These are phyloP conservation scores for Penicillium sp. DNA, from an alignment of 2,329 filamentous ascomycete species.

Conservation along the genomic window DNA sequence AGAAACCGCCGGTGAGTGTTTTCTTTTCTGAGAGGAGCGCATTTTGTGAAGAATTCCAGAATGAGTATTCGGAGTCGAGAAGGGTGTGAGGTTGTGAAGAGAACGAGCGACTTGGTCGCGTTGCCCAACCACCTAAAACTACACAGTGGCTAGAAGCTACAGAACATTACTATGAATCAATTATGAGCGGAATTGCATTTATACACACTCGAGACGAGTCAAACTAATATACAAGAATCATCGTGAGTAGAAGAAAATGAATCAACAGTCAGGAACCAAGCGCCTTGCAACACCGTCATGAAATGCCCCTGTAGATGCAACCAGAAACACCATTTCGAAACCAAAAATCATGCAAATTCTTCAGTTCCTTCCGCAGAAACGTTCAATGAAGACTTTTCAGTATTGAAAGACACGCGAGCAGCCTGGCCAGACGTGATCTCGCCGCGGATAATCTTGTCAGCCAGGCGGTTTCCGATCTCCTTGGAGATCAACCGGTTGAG, in stretches of 20 bases:
- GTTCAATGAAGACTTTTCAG: conserved; percentile 56
- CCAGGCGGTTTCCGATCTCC: conserved; percentile 81
- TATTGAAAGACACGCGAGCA: conserved; percentile 65
- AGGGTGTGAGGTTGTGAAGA: neutral
- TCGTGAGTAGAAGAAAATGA: neutral
- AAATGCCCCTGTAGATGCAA: neutral
- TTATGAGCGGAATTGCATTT: conserved; percentile 7
- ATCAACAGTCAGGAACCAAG: neutral
- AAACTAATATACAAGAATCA: conserved; percentile 10
- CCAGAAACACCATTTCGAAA: conserved; percentile 6
- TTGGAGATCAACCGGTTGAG: conserved; percentile 86
- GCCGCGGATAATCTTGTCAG: conserved; percentile 87
- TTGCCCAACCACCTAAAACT: neutral
- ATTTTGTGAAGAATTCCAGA: neutral
- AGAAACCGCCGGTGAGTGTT: conserved; percentile 6
- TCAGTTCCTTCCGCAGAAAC: conserved; percentile 37
- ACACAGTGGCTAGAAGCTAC: neutral
- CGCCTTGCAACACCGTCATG: neutral
- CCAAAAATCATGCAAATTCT: conserved; percentile 5
- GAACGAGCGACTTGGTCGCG: neutral
- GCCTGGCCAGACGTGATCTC: conserved; percentile 70
- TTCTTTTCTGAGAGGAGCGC: conserved; percentile 15
- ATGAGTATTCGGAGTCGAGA: neutral
- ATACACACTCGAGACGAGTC: conserved; percentile 5
- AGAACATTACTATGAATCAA: neutral